Base-by-base conservation (phyloP, 371 early-diverging fungal species). In the Rhizopus delemar region DNA sequence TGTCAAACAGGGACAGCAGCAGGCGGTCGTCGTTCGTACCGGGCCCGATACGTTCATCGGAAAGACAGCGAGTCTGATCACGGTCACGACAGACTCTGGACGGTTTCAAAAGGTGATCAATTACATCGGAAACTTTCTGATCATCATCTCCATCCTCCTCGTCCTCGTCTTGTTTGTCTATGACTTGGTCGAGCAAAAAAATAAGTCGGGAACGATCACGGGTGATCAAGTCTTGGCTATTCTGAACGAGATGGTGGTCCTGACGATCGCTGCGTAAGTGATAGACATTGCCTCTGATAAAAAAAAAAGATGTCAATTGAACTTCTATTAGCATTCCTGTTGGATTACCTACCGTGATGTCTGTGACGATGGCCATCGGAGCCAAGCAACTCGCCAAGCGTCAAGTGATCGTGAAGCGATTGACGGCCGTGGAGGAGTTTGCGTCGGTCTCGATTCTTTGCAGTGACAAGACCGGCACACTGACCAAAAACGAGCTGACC, bases 391-490 rank as follows among this genome's bases (percentile, higher is more conserved):
- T 98, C 51, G 94, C 98, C 5, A 82, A 85, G 32, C 91, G 93
- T 71, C 74, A 94, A 73, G 97, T 95, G 41, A 95, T 98, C 77
- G 94, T 97, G 60, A 94, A 95, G 73, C 88, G 94, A 57, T 77
- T 97, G 16, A 90, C 94, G 5, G 95, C 95, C 22, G 93, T 96
- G 12, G 98, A 98, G 74, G 94, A 94, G 62, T 83, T 97, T 70
- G 95, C 96, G 0, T 94, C 95, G 2, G 93, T 94, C 22, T 91
- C 92, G 13, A 87, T 94, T 39, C 87, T 97, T 48, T 96, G 96
- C 77, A 92, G 94, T 2, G 98, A 97, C 80, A 97, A 90, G 82
- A 98, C 98, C 1, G 98, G 98, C 34, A 98, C 98, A 22, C 77
- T 98, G 53, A 98, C 97, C 11, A 80, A 86, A 54, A 93, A 93